Base-by-base conservation (phyloP, 2,329 filamentous ascomycete genomes). In the Trichophyton benhamiae region DNA sequence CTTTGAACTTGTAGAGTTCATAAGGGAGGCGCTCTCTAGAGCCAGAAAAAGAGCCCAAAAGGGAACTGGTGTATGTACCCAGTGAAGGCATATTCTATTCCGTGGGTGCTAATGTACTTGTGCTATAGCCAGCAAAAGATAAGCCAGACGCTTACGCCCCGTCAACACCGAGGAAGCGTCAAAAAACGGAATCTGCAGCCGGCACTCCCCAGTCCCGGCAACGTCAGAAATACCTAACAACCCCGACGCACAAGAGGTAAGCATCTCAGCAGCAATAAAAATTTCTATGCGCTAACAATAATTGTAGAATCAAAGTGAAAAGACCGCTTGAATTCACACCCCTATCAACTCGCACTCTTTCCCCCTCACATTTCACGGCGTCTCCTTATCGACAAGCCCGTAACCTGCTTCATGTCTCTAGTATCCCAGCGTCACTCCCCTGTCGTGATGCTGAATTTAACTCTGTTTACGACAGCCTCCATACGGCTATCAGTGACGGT, bases 241-340 rank as follows among this genome's bases (percentile, higher is more conserved):
- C 85, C 0, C 85, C 85, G 17, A 83, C 82, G 30, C 82, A 87
- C 67, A 87, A 85, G 68, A 80, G 84, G 77, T 79, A 72, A 60
- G 65, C 57, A 57, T 25, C 11, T 6, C n/a, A 52, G 1, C 11
- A 22, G 27, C 27, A 42, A 20, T n/a, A 20, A 17, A 33, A 3
- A 15, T 6, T 2, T 13, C 6, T 30, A 30, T 22, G 13, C 6
- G n/a, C n/a, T 53, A 53, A 53, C 22, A 3, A 38, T 6, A 2
- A 57, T 2, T 25, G 62, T 60, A 79, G 80, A 64, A 85, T 90
- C 44, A 75, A 88, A 44, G 77, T 92, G 48, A 95, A 95, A 72
- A 96, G 91, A 69, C 87, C 89, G 3, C 82, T 99, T 41, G 91
- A 96, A 70, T 97, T 97, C 69, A 99, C 94, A 0, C 94, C 94